Evolutionary conservation across 768 basidiomycete species (phyloP).

Genomic region (Ramaria sp.): DNA sequence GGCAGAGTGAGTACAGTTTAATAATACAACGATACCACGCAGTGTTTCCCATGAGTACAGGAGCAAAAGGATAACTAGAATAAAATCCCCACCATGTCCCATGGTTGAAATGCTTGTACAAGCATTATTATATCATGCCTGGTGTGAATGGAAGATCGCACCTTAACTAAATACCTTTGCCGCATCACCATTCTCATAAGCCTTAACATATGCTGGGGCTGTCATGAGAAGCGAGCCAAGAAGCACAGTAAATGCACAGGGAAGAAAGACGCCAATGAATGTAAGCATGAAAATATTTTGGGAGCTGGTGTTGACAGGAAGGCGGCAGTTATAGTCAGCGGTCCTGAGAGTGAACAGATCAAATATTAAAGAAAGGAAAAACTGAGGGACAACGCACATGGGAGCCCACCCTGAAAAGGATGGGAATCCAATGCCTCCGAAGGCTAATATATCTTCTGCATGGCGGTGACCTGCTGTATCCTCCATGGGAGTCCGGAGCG

Average conservation of each 20-base stretch:
- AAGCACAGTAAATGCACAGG: conserved; percentile 27
- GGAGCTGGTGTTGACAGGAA: conserved; percentile 33
- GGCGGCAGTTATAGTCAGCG: conserved; percentile 43
- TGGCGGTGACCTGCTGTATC: conserved; percentile 31
- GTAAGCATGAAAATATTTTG: conserved; percentile 38
- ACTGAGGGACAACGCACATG: conserved; percentile 6
- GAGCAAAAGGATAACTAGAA: conserved; percentile 30
- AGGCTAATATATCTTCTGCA: conserved; percentile 38
- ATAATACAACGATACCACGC: conserved; percentile 10
- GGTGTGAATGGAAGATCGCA: conserved; percentile 15
- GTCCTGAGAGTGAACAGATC: conserved; percentile 23
- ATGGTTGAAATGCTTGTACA: conserved; percentile 18
- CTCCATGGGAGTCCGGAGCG: conserved; percentile 29
- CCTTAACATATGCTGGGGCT: conserved; percentile 29
- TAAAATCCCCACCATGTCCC: conserved; percentile 32
- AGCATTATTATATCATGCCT: background rate
- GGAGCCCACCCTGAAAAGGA: conserved; percentile 29
- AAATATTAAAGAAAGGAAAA: conserved; percentile 25
- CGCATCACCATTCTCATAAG: conserved; percentile 29
- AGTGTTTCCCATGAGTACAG: conserved; percentile 23
- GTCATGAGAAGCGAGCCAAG: conserved; percentile 33
- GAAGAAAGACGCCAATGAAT: conserved; percentile 40
- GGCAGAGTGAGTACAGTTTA: background rate
- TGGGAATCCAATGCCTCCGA: conserved; percentile 42
- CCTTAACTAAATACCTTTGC: conserved; percentile 36